phyloP scores from a whole-genome alignment of 331 rosid genomes.

The Pyrus hybrid region DNA sequence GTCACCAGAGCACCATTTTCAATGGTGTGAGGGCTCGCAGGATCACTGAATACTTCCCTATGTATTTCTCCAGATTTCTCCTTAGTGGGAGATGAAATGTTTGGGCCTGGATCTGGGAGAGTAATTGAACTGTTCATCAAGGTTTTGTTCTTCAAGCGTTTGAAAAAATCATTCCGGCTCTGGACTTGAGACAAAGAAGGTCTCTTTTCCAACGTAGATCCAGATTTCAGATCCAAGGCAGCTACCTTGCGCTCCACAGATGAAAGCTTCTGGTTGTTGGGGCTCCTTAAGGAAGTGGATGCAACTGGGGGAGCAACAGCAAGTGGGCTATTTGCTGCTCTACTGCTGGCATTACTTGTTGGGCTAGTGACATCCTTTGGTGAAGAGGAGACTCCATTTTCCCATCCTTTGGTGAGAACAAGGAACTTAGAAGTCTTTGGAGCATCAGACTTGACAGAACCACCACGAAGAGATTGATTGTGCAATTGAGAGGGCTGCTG shows the following conservation, averaged over 20 bases:
- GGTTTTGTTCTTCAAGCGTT: constrained; percentile 75
- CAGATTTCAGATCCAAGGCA: constrained; percentile 61
- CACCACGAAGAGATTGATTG: constrained; percentile 59
- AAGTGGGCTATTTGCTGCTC: constrained; percentile 49
- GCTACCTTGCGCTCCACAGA: constrained; percentile 55
- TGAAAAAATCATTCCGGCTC: constrained; percentile 94
- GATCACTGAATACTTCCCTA: constrained; percentile 34
- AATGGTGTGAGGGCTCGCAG: constrained; percentile 36
- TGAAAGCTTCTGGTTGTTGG: constrained; percentile 43
- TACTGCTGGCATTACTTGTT: constrained; percentile 41
- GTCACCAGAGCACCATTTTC: constrained; percentile 50
- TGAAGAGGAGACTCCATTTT: constrained; percentile 58
- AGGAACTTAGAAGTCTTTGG: constrained; percentile 81
- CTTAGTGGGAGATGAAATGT: constrained; percentile 39
- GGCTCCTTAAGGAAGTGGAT: constrained; percentile 57
- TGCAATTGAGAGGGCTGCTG: constrained; percentile 50
- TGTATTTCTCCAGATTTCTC: constrained; percentile 55
- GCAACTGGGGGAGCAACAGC: constrained; percentile 55
- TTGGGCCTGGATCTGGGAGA: constrained; percentile 47
- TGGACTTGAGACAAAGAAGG: constrained; percentile 70
- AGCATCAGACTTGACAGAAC: constrained; percentile 56
- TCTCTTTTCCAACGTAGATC: constrained; percentile 66
- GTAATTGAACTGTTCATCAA: constrained; percentile 36
- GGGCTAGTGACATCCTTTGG: constrained; percentile 67
- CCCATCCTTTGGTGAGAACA: constrained; percentile 72